Evolutionary conservation across 2,329 filamentous ascomycete species (phyloP).

Genomic region (Paraphoma sp.): DNA sequence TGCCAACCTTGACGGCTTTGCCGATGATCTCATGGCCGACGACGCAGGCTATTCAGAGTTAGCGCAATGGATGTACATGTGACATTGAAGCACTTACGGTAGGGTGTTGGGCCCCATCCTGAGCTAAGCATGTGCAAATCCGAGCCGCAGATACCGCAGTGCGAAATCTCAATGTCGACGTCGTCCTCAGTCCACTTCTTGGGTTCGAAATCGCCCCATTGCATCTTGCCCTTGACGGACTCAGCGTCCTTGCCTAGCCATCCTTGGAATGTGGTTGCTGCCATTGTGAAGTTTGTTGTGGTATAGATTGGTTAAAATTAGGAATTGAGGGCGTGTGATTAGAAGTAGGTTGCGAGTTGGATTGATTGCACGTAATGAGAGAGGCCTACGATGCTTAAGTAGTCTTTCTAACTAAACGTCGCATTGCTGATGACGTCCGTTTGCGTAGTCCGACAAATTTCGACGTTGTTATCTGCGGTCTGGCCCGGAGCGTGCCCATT

Average conservation of each 20-base stretch:
- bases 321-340: not conserved
- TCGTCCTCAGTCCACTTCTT: conserved; percentile 72
- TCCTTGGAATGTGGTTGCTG: conserved; percentile 55
- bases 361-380: not conserved
- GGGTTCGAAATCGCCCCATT: conserved; percentile 56
- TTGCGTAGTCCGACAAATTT: not conserved
- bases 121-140: conserved; percentile 44
- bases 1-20: conserved; percentile 48
- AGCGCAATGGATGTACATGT: not conserved
- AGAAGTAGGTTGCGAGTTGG: not conserved
- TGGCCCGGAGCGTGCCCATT: not conserved
- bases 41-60: conserved; percentile 49
- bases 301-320: not conserved
- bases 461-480: not conserved
- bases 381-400: not conserved
- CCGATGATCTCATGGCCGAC: conserved; percentile 53
- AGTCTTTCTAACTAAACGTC: not conserved
- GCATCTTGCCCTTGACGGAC: conserved; percentile 61
- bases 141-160: conserved; percentile 46
- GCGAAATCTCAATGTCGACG: conserved; percentile 49
- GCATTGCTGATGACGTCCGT: not conserved
- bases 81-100: conserved; percentile 13
- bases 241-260: conserved; percentile 61
- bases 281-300: conserved; percentile 14
- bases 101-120: conserved; percentile 46